Base-by-base conservation (phyloP, 345 rosid genomes). In the Erucastrum elatum region DNA sequence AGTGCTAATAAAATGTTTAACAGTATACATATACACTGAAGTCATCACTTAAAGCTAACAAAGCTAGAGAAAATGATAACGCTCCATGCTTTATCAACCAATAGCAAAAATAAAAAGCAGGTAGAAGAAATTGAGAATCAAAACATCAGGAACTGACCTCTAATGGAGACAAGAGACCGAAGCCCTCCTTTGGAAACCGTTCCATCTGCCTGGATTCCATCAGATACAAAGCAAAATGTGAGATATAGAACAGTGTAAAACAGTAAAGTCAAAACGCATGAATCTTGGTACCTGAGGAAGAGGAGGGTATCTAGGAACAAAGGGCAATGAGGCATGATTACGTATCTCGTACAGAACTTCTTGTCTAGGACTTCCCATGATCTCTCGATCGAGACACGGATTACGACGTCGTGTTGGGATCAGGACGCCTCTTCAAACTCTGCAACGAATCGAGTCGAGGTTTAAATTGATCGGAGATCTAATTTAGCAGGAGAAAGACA, bases 221-320 rank as follows among this genome's bases (percentile, higher is more conserved):
- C 53, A 68, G 51, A 66, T 16, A n/a, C 49, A 55, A 80, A 74
- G 2, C 46, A 9, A 25, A 31, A 63, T 29, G 30, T 29, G 2
- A 29, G 30, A 29, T 29, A 1, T 29, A 29, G 3, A 29, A 29
- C 30, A 29, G 30, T 29, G 30, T 29, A 29, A 29, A 29, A 29
- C 30, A 2, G 30, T 29, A 29, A 29, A 3, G 30, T 29, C 30
- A 29, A 31, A 27, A 58, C 35, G 70, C 21, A 39, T 56, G 71
- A 63, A 75, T 56, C 56, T 29, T 26, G 3, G 69, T 33, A 91
- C 94, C 93, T 88, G 90, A 35, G 84, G 89, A 59, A 71, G 86
- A 78, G 94, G 96, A 84, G 97, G 96, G 53, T 91, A 90, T 84
- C 84, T 86, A 62, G 94, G 85, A 70, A 72, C 51, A 84, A 74